Percentiles rank a stretch among this genome's conserved stretches.
Evolutionary conservation across 2,329 filamentous ascomycete species (phyloP).

Genomic region (Escovopsis sp.): DNA sequence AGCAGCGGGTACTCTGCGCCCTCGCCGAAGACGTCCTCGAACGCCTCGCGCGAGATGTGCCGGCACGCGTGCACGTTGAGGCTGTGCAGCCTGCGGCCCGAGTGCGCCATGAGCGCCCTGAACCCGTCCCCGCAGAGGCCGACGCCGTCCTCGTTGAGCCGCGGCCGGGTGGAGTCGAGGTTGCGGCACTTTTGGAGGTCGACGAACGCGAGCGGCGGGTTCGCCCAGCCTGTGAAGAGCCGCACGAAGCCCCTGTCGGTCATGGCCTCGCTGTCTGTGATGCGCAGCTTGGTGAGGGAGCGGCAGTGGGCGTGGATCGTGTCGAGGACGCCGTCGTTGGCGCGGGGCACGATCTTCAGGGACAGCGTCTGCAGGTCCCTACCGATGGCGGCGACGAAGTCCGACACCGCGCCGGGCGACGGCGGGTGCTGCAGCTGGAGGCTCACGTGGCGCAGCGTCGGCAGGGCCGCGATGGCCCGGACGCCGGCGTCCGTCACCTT

Average conservation of each 20-base stretch:
- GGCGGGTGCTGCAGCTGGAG: conserved; percentile 50
- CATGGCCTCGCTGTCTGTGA: conserved; percentile 61
- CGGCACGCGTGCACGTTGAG: conserved; percentile 76
- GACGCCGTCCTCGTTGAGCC: conserved; percentile 47
- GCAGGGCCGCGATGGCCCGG: conserved; percentile 45
- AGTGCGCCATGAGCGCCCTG: conserved; percentile 71
- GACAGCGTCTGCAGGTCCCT: conserved; percentile 60
- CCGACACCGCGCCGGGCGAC: conserved; percentile 40
- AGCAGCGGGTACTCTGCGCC: conserved; percentile 52
- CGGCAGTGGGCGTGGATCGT: conserved; percentile 57
- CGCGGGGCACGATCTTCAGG: conserved; percentile 50
- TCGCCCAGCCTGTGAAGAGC: conserved; percentile 65
- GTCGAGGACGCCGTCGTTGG: conserved; percentile 55
- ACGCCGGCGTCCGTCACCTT: conserved; percentile 54
- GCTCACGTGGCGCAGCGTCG: conserved; percentile 58
- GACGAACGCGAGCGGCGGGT: conserved; percentile 52
- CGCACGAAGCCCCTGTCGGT: conserved; percentile 59
- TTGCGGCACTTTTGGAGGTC: conserved; percentile 70
- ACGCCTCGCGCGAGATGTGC: conserved; percentile 58
- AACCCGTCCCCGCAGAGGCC: conserved; percentile 69
- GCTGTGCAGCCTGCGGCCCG: conserved; percentile 46
- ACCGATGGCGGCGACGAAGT: conserved; percentile 49
- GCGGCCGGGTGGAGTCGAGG: conserved; percentile 55
- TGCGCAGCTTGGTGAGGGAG: conserved; percentile 59
- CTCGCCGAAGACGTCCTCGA: conserved; percentile 56